Evolutionary conservation across 805 yeast species (phyloP).

Genomic region (Saturnispora zaruensis): DNA sequence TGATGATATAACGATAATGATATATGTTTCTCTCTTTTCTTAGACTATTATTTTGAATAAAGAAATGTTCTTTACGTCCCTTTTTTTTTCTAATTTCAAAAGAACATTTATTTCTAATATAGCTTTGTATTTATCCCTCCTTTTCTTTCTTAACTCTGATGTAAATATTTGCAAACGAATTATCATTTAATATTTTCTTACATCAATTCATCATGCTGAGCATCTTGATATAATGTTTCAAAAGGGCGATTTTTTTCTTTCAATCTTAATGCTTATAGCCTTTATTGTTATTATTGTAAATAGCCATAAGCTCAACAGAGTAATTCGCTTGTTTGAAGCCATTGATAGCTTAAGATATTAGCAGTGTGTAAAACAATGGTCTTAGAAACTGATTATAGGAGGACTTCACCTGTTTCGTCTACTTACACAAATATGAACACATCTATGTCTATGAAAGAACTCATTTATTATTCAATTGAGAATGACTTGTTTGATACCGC

Average conservation of each 20-base stretch:
- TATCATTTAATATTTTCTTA: neutral
- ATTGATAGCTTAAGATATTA: neutral
- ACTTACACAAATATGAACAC: neutral
- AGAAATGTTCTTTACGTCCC: neutral
- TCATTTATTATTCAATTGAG: slow-evolving; percentile 64
- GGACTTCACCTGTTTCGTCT: neutral
- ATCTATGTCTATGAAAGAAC: slow-evolving; percentile 30
- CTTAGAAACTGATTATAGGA: neutral
- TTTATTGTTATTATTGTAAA: neutral
- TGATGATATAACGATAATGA: neutral
- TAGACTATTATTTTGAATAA: neutral
- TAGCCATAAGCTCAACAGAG: neutral
- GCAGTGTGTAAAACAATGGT: neutral
- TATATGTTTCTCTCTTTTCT: slow-evolving; percentile 1
- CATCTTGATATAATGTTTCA: neutral
- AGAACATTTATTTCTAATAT: neutral
- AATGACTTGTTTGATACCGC: slow-evolving; percentile 66
- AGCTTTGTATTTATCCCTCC: neutral
- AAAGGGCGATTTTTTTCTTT: neutral
- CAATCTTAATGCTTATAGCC: neutral
- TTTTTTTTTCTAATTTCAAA: no score
- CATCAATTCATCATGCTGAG: neutral
- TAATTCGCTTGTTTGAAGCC: neutral
- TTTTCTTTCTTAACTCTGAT: neutral
- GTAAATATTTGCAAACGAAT: neutral